Conservation (phyloP, 352 stramenopile species). For the Phytophthora agathidicida region DNA sequence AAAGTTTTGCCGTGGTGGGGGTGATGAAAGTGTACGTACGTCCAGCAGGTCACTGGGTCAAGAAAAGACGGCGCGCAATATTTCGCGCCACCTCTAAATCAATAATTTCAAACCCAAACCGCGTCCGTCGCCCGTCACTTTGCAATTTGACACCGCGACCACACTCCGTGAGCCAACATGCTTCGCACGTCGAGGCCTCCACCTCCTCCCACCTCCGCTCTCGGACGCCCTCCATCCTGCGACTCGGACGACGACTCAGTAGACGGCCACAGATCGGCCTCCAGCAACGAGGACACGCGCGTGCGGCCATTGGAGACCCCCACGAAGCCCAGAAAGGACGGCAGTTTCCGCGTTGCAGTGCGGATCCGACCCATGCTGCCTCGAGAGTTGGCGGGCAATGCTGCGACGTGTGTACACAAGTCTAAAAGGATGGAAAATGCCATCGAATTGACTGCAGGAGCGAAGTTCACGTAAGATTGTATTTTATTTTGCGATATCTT, state of each 20-base stretch:
- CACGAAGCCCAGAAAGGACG: slow-evolving; percentile 47
- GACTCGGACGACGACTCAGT: slow-evolving; percentile 31
- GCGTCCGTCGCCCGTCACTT: slow-evolving; percentile 21
- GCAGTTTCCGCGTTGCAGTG: slow-evolving; percentile 78
- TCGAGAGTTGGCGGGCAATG: slow-evolving; percentile 68
- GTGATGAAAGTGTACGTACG: too few species aligned
- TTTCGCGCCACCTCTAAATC: slow-evolving; percentile 3
- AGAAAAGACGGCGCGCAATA: too few species aligned
- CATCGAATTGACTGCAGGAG: slow-evolving; percentile 41
- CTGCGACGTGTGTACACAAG: slow-evolving; percentile 51
- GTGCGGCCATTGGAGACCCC: slow-evolving; percentile 19
- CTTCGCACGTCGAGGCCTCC: slow-evolving; percentile 14
- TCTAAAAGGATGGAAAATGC: slow-evolving; percentile 32
- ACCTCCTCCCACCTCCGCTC: background rate
- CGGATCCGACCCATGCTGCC: slow-evolving; percentile 81
- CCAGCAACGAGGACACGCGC: slow-evolving; percentile 20
- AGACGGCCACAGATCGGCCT: slow-evolving; percentile 14
- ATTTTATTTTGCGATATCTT: slow-evolving; percentile 1
- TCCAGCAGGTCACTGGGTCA: too few species aligned
- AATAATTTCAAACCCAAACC: slow-evolving; percentile 25
- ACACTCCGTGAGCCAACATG: slow-evolving; percentile 26
- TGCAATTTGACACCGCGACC: slow-evolving; percentile 2
- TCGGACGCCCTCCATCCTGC: background rate
- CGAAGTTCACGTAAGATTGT: slow-evolving; percentile 61
- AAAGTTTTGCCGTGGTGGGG: too few species aligned